Evolutionary conservation across 2,329 filamentous ascomycete species (phyloP), one percentile per base, ranked within the genome.

Genomic region (Cercospora sesami): DNA sequence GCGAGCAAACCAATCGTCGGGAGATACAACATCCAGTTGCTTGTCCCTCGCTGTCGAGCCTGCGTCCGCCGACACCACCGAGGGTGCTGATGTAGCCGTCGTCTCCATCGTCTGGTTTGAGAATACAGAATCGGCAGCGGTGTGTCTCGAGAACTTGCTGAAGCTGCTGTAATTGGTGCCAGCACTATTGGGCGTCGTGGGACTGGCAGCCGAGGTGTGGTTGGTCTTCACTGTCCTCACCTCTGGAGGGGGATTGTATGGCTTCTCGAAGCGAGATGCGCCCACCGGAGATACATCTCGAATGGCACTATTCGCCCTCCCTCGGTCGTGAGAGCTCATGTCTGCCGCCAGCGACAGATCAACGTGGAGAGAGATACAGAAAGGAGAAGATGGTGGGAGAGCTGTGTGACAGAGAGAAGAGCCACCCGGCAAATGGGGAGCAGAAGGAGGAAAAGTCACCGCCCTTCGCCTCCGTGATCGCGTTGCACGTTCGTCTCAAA

Each of bases 1-100:
- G 36, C 73, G 74, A 12, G 74, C 73, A 60, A 78, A 78, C 75
- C 78, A 80, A 45, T 78, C 77, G 58, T 78, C 76, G 26, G 64
- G 39, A 18, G 64, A 63, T n/a, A 67, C 39, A 1, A 55, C n/a
- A 21, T 66, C 18, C 30, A 30, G 5, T 9, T 64, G 51, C 31
- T 58, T 60, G 39, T 67, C 53, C 39, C 31, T 63, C n/a, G 63
- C 30, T 36, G 28, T 42, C 8, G 21, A 23, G 7, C 7, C n/a
- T 10, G 21, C 61, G 10, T 70, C 68, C 26, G 39, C 61, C 7
- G 67, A 69, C 6, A 23, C 61, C 0, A 69, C n/a, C 2, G 62
- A 64, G 3, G 62, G 62, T 2, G 62, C 57, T 7, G 68, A 69
- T n/a, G 71, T 73, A 2, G 61, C 64, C n/a, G 69, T 53, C 1